Conservation (phyloP, 805 yeast species). For the Lachancea nothofagi region DNA sequence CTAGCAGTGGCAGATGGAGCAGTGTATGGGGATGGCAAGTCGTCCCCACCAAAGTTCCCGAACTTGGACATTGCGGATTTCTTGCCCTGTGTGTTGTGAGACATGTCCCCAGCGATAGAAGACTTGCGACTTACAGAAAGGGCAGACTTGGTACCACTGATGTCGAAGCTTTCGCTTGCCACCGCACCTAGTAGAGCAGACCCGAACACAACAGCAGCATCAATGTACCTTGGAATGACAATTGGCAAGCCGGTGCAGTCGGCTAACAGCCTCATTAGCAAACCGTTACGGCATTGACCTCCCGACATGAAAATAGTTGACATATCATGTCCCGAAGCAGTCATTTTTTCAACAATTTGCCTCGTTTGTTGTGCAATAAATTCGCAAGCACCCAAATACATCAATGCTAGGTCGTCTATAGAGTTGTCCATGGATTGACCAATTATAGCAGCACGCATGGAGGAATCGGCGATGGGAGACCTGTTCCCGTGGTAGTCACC, state of each 20-base stretch:
- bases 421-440: conserved; percentile 92
- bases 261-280: conserved; percentile 83
- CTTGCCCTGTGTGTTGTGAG: conserved; percentile 7
- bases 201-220: conserved; percentile 96
- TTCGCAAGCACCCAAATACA: conserved; percentile 91
- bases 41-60: conserved; percentile 10
- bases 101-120: conserved; percentile 11
- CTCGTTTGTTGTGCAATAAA: conserved; percentile 96
- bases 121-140: conserved; percentile 16
- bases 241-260: conserved; percentile 91
- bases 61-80: conserved; percentile 11
- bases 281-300: conserved; percentile 91
- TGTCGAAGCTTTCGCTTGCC: conserved; percentile 66
- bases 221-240: conserved; percentile 89
- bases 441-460: conserved; percentile 85
- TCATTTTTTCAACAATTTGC: conserved; percentile 86
- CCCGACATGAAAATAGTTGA: conserved; percentile 84
- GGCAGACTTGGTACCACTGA: conserved; percentile 13
- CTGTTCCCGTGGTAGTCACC: conserved; percentile 97
- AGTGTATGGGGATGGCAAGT: conserved; percentile 61
- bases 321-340: conserved; percentile 69
- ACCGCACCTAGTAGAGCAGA: conserved; percentile 92
- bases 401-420: conserved; percentile 75
- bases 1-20: conserved; percentile 78
- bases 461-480: conserved; percentile 94